These are phyloP conservation scores for Colletotrichum cordylinicola DNA, from an alignment of 2,329 filamentous ascomycete genomes.

Conservation along the genomic window DNA sequence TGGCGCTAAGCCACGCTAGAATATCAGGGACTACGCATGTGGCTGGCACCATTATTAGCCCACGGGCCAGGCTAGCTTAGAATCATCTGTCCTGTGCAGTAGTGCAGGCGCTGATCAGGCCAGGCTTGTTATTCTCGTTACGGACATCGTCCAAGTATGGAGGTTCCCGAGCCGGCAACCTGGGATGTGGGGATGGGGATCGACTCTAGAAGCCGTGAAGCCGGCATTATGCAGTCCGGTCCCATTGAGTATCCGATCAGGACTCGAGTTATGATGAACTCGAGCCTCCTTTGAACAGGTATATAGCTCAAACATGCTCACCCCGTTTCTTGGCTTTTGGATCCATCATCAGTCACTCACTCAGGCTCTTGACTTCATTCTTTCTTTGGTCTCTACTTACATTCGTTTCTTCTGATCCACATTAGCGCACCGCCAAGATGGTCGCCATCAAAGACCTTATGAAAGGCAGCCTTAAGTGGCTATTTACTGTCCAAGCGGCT, in stretches of 20 bases:
- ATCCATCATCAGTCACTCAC: slow-evolving; percentile 1
- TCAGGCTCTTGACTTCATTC: background rate
- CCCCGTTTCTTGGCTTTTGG: background rate
- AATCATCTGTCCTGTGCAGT: background rate
- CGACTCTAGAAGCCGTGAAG: background rate
- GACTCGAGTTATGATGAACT: background rate
- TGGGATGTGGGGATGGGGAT: background rate
- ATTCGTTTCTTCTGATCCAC: background rate
- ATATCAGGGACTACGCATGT: background rate
- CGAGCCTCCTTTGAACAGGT: background rate
- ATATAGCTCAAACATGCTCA: slow-evolving; percentile 17
- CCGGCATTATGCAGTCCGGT: background rate
- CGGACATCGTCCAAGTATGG: background rate
- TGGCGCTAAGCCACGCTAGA: background rate
- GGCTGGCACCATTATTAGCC: slow-evolving; percentile 8
- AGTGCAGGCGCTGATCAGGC: background rate
- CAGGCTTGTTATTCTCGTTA: background rate
- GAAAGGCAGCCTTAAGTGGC: slow-evolving; percentile 14
- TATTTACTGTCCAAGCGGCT: slow-evolving; percentile 23
- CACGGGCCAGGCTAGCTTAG: background rate
- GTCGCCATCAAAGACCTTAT: slow-evolving; percentile 24
- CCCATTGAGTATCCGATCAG: background rate
- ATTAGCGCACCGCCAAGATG: slow-evolving; percentile 26
- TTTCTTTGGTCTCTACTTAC: background rate
- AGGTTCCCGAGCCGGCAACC: background rate